A percentile compares a stretch with the other conserved stretches of the same genome.
Conservation (phyloP, 2,329 filamentous ascomycete species). For the Colletotrichum costaricense region DNA sequence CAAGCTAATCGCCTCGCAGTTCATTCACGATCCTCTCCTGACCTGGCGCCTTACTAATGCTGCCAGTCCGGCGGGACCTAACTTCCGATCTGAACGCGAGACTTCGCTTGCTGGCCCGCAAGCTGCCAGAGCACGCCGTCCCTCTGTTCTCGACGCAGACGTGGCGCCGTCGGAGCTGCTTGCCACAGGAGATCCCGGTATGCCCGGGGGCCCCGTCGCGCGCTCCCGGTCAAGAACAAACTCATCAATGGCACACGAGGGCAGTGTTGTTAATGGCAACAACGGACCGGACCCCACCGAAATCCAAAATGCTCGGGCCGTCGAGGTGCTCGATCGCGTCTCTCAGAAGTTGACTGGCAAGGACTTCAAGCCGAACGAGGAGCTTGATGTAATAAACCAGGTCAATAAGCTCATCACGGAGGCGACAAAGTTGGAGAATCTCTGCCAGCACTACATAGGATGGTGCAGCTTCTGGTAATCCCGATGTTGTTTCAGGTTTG, state of each 20-base stretch:
- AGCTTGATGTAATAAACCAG: constrained; percentile 86
- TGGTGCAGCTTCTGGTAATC: constrained; percentile 97
- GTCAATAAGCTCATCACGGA: constrained; percentile 95
- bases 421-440: constrained; percentile 95
- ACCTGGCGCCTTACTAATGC: constrained; percentile 89
- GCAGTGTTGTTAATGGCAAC: constrained; percentile 50
- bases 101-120: constrained; percentile 60
- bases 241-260: constrained; percentile 58
- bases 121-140: constrained; percentile 67
- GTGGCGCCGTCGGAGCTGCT: constrained; percentile 70
- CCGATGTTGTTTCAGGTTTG: neutral
- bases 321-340: constrained; percentile 92
- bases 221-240: constrained; percentile 70
- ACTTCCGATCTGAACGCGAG: constrained; percentile 73
- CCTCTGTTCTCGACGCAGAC: constrained; percentile 76
- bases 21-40: constrained; percentile 98
- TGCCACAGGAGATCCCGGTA: constrained; percentile 50
- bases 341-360: constrained; percentile 95
- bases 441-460: constrained; percentile 98
- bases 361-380: constrained; percentile 89
- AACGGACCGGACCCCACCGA: constrained; percentile 66
- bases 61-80: constrained; percentile 72
- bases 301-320: constrained; percentile 90
- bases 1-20: constrained; percentile 63
- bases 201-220: constrained; percentile 57